Base-by-base conservation (phyloP, 2,329 filamentous ascomycete species). In the Epichloe elymi region DNA sequence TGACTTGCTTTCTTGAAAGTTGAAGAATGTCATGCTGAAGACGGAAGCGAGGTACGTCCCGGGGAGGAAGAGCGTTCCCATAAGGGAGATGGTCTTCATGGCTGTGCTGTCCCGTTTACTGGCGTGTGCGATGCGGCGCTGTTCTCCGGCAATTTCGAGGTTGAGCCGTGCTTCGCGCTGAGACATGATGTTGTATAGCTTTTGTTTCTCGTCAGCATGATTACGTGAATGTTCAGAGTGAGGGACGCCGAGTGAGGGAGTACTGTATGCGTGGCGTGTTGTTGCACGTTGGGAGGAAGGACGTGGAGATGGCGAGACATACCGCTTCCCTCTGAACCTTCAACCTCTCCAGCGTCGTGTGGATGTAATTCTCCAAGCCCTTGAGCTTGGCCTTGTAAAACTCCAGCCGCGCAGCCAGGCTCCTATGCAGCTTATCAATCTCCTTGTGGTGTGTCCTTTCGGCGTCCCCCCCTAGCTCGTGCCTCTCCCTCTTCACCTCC, bases 21-120 rank as follows among this genome's bases (percentile, higher is more conserved):
- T 74, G 67, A 83, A 83, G 61, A 83, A 83, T 0, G 78, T 78
- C 78, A 82, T 83, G 67, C 74, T 76, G 57, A 83, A 83, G 23
- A 83, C 69, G 0, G 80, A 83, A 8, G 80, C 74, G 17, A 83
- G 70, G 56, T 76, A 81, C 1, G 79, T 82, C 2, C 79, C 79
- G 0, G 80, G 80, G 5, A 83, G 67, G 58, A 83, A 83, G 40
- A 83, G 67, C 40, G 79, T 78, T 30, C 80, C 80, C 51, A 83
- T 74, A 1, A 83, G 70, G 0, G 79, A 82, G 39, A 83, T 69
- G 0, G 78, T 80, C 67, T 83, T 83, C 79, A 82, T 82, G 51
- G 79, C 77, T 4, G 76, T 79, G 62, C 76, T 78, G 62, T 82
- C 78, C 12, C 78, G 71, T 62, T 81, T 81, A 59, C 76, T 76